Evolutionary conservation across 805 yeast species (phyloP), one percentile per base, ranked within the genome.

Genomic region (Starmerella davenportii): DNA sequence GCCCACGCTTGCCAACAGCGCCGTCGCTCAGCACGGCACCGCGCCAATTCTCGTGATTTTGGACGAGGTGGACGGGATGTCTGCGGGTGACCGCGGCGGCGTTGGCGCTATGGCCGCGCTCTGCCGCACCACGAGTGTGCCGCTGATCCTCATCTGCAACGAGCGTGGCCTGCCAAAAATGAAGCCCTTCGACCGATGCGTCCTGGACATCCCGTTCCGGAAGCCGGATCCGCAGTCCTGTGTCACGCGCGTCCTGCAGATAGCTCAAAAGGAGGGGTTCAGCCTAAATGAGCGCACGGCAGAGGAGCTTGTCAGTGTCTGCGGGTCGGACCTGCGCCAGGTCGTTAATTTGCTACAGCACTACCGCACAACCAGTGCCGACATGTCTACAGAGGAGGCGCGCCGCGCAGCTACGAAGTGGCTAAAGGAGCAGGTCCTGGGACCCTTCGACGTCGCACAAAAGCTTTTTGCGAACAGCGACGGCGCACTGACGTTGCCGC

Each of bases 51-150:
- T 84, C 39, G 65, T 90, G 35, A 78, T 90, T 45, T 84, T 90
- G 96, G 99, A 90, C 60, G 99, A 90, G 62, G 96, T 90, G 23
- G 99, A 90, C 57, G 99, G 99, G 49, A 90, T 90, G 96, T 81
- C 94, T 30, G 84, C 92, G 53, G 99, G 99, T 46, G 99, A 90
- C 59, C 76, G 90, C 50, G 99, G 99, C 44, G 99, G 99, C 45
- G 94, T 90, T 21, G 95, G 95, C 19, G 92, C 84, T 43, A 66
- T 90, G 58, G 82, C 95, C 0, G 74, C 77, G 30, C 77, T 81
- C 49, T 85, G 95, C 54, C 68, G 77, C 32, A 76, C 74, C 37
- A 84, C 96, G 0, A 68, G 74, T 33, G 80, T 87, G 49, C 98
- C 99, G 14, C 69, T 90, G 62, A 84, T 90, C 42, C 65, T 87